These are phyloP conservation scores for Entomortierella lignicola DNA, from an alignment of 192 early-diverging fungal genomes.

Conservation along the genomic window DNA sequence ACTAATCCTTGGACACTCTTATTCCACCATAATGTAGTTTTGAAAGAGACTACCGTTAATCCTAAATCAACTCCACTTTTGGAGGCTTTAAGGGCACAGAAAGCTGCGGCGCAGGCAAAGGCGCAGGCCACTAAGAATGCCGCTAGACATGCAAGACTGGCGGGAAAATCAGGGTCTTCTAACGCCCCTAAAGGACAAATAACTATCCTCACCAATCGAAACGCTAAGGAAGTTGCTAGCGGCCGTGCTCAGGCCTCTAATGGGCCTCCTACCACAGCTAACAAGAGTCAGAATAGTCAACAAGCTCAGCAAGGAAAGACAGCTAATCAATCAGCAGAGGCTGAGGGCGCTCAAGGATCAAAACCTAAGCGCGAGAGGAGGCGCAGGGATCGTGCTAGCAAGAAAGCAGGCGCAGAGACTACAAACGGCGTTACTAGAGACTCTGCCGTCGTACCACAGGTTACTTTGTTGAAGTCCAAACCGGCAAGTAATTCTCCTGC, in stretches of 20 bases:
- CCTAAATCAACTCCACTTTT: conserved; percentile 82
- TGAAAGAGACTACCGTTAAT: conserved; percentile 54
- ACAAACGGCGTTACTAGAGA: background rate
- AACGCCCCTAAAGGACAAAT: conserved; percentile 33
- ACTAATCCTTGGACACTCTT: background rate
- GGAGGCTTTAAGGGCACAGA: conserved; percentile 78
- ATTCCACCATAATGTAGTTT: conserved; percentile 12
- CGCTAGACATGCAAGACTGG: conserved; percentile 39
- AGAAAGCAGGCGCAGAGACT: conserved; percentile 12
- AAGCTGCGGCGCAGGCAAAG: conserved; percentile 69
- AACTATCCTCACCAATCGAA: conserved; percentile 40
- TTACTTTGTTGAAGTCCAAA: conserved; percentile 42
- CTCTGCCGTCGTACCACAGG: conserved; percentile 15
- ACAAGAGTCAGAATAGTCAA: conserved; percentile 3
- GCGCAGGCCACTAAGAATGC: conserved; percentile 47
- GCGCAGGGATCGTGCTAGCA: conserved; percentile 35
- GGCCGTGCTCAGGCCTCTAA: background rate
- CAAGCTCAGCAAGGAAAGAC: background rate
- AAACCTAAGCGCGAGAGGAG: conserved; percentile 49
- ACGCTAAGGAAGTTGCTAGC: conserved; percentile 23
- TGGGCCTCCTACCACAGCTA: background rate
- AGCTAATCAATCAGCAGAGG: background rate
- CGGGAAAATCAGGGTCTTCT: conserved; percentile 37
- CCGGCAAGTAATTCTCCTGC: background rate
- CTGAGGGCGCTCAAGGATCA: conserved; percentile 8